Percentiles rank a stretch among this genome's conserved stretches.
These are phyloP conservation scores for Inga laurina DNA, from an alignment of 306 rosid species.

Conservation along the genomic window DNA sequence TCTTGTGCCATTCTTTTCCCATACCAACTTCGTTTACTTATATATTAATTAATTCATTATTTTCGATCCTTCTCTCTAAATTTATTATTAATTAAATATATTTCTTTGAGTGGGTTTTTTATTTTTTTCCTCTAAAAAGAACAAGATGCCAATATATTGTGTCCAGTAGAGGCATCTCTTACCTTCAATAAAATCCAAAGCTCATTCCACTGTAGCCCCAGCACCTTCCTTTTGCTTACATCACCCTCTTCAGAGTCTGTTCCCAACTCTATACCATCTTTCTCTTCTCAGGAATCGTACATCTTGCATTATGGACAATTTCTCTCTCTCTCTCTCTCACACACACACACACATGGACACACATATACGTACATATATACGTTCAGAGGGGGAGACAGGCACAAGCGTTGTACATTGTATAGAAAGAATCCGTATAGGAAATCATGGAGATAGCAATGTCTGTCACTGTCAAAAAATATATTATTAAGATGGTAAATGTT, in stretches of 20 bases:
- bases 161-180: conserved; percentile 38
- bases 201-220: conserved; percentile 61
- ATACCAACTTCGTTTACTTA: conserved; percentile 43
- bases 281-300: conserved; percentile 40
- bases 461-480: conserved; percentile 56
- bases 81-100: conserved; percentile 20
- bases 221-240: conserved; percentile 62
- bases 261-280: conserved; percentile 51
- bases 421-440: conserved; percentile 54
- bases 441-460: conserved; percentile 54
- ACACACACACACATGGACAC: not conserved
- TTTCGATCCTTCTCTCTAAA: not conserved
- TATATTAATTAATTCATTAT: not conserved
- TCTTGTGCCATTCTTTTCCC: conserved; percentile 55
- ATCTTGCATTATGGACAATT: conserved; percentile 37
- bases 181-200: conserved; percentile 68
- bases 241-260: conserved; percentile 63
- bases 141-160: conserved; percentile 39
- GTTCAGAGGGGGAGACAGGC: conserved; percentile 20
- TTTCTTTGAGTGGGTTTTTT: not conserved
- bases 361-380: not conserved
- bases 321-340: conserved; percentile 17
- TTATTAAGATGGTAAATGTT: not conserved
- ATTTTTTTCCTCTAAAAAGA: conserved; percentile 19
- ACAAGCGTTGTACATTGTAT: conserved; percentile 38